Conservation (phyloP, 2,329 filamentous ascomycete genomes). For the Colletotrichum incanum region DNA sequence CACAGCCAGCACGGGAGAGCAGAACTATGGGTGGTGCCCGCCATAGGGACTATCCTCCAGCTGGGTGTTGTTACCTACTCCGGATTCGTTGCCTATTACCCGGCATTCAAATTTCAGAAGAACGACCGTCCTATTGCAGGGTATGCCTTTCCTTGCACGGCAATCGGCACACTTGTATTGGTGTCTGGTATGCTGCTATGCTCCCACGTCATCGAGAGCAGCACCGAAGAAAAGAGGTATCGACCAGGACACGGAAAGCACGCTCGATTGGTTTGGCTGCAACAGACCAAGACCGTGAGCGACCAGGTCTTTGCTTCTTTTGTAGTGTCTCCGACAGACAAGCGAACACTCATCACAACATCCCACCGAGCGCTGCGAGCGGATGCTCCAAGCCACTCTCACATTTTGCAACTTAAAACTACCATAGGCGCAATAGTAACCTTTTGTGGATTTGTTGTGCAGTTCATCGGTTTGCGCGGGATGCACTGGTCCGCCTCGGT, state of each 20-base stretch:
- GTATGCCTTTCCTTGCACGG: neutral
- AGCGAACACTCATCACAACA: neutral
- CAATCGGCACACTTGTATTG: neutral
- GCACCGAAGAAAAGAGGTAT: neutral
- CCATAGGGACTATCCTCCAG: neutral
- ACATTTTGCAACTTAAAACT: too few relatives aligned
- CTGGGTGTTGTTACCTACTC: neutral
- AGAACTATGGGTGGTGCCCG: neutral
- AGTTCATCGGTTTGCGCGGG: too few relatives aligned
- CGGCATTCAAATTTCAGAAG: neutral
- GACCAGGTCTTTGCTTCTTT: neutral
- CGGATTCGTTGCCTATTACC: neutral
- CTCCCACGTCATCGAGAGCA: neutral
- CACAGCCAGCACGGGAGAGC: neutral
- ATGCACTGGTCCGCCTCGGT: too few relatives aligned
- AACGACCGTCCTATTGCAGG: neutral
- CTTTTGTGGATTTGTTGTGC: too few relatives aligned
- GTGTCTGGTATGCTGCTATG: neutral
- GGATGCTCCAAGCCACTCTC: too few relatives aligned
- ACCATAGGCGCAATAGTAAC: too few relatives aligned
- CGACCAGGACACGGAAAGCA: neutral
- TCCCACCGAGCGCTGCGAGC: neutral
- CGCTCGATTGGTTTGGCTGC: conserved; percentile 2
- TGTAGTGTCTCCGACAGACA: neutral
- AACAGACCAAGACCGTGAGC: conserved; percentile 8